phyloP scores from a whole-genome alignment of 2,329 filamentous ascomycete species.

The Didymella exigua region DNA sequence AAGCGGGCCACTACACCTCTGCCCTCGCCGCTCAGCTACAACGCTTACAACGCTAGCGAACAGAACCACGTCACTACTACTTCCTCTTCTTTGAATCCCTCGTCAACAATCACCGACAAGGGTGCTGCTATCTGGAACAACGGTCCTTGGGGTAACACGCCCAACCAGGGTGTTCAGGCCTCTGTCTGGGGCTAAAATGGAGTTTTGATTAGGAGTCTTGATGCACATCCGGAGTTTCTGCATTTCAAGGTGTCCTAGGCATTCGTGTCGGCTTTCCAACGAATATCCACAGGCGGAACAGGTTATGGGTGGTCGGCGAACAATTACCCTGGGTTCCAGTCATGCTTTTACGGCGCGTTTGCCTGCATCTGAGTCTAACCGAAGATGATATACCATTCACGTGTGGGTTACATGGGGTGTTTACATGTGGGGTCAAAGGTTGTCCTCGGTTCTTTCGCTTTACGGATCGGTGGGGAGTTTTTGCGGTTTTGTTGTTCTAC shows the following conservation, averaged over 20 bases:
- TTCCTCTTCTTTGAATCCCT: conserved; percentile 65
- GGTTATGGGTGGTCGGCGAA: conserved; percentile 42
- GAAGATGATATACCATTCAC: conserved; percentile 40
- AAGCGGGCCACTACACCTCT: conserved; percentile 90
- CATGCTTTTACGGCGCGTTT: conserved; percentile 40
- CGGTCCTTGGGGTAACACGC: conserved; percentile 80
- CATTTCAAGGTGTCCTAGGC: conserved; percentile 51
- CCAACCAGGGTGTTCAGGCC: conserved; percentile 77
- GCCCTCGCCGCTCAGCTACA: conserved; percentile 77
- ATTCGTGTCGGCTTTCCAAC: conserved; percentile 47
- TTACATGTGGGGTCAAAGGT: conserved; percentile 32
- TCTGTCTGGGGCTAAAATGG: conserved; percentile 84
- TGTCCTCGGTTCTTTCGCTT: conserved; percentile 27
- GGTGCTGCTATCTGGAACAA: conserved; percentile 70
- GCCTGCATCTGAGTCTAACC: conserved; percentile 38
- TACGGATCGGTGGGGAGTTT: conserved; percentile 34
- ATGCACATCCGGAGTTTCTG: conserved; percentile 52
- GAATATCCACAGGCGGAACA: conserved; percentile 38
- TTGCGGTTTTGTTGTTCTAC: conserved; percentile 27
- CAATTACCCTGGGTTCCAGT: conserved; percentile 40
- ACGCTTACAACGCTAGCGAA: conserved; percentile 66
- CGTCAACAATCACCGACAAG: conserved; percentile 53
- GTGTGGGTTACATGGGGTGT: conserved; percentile 40
- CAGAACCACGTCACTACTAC: conserved; percentile 52
- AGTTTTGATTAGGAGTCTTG: conserved; percentile 44